Evolutionary conservation across 495 filamentous ascomycete species (phyloP), one percentile per base, ranked within the genome.

Genomic region (Cercophora sp.): DNA sequence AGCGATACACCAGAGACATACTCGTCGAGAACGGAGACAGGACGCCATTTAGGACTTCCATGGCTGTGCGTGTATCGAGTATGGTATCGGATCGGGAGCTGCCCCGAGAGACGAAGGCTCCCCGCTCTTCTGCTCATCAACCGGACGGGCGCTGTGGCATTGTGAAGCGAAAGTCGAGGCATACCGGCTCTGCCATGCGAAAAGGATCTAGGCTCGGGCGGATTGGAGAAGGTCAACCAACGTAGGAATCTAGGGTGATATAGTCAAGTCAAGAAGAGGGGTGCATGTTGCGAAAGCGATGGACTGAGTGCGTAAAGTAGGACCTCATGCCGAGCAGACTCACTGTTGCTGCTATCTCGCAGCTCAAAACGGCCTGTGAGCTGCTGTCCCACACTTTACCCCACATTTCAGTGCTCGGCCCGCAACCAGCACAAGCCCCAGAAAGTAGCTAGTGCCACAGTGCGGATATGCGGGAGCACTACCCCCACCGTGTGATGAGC

Each of bases 11-110:
- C 35, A 36, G 32, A 20, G 39, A 32, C 84, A 58, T 82, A 93
- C 89, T 96, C 88, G 74, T 96, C 91, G 47, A 96, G 70, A n/a
- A 87, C 83, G 29, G 84, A 82, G 20, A 85, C 85, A 15, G 88
- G 87, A 44, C 89, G 78, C 89, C 89, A 95, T 68, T 84, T 83
- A 8, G 86, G 60, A 35, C 71, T 64, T n/a, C 36, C 36, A 32
- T 61, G 56, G 25, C 43, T 49, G 25, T 65, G 58, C 25, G 54
- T 54, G 18, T 32, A 42, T 37, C 58, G 47, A 8, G 49, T 48
- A 29, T 59, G 57, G 3, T 40, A 26, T 4, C 47, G 55, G 36
- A 26, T 22, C 6, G 2, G 47, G n/a, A 52, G 39, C 49, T 48
- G 53, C 24, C 41, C 49, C n/a, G 41, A 51, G n/a, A n/a, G 52